A percentile compares a stretch with the other conserved stretches of the same genome.
phyloP scores from a whole-genome alignment of 345 rosid genomes.

The Pistacia integerrima region DNA sequence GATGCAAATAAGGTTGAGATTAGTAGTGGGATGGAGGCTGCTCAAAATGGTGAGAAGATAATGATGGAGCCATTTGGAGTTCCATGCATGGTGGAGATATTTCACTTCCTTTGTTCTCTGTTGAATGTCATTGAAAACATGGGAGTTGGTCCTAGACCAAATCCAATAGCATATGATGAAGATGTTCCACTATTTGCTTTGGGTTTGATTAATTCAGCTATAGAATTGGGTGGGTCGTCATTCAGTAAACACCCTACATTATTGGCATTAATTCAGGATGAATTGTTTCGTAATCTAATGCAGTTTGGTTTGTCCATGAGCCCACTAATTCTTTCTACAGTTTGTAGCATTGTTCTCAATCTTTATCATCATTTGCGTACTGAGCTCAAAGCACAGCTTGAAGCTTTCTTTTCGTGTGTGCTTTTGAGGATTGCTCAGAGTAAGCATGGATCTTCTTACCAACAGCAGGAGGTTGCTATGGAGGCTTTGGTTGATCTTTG shows the following conservation, averaged over 20 bases:
- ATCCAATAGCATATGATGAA: slow-evolving; percentile 74
- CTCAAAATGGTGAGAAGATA: slow-evolving; percentile 40
- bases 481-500: slow-evolving; percentile 78
- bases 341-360: slow-evolving; percentile 72
- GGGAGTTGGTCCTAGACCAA: slow-evolving; percentile 53
- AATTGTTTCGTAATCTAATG: slow-evolving; percentile 69
- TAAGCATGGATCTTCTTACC: slow-evolving; percentile 74
- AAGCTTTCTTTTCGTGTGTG: slow-evolving; percentile 72
- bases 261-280: slow-evolving; percentile 63
- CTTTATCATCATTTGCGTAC: slow-evolving; percentile 66
- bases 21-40: slow-evolving; percentile 33
- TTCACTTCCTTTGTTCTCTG: slow-evolving; percentile 68
- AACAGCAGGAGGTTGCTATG: slow-evolving; percentile 82
- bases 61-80: slow-evolving; percentile 70
- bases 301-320: slow-evolving; percentile 79
- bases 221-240: slow-evolving; percentile 65
- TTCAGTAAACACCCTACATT: slow-evolving; percentile 56
- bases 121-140: slow-evolving; percentile 57
- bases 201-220: slow-evolving; percentile 70
- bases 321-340: slow-evolving; percentile 77
- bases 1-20: slow-evolving; percentile 36
- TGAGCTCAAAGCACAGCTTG: slow-evolving; percentile 70
- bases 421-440: slow-evolving; percentile 67
- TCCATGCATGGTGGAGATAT: slow-evolving; percentile 77
- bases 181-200: slow-evolving; percentile 78